phyloP scores from a whole-genome alignment of 306 rosid genomes.

The Cucurbita moschata region DNA sequence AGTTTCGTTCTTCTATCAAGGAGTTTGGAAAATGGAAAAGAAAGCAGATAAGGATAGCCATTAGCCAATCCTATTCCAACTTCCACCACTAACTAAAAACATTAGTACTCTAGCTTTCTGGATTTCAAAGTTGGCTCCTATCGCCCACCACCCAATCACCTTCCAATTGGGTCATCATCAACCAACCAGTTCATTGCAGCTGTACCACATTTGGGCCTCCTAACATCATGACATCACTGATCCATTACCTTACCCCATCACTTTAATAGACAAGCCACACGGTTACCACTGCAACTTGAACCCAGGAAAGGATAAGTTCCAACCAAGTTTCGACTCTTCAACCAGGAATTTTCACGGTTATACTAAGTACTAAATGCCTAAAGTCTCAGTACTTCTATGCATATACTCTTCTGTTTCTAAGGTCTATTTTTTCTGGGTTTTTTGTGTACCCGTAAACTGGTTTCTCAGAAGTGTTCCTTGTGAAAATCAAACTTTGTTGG shows the following conservation, averaged over 20 bases:
- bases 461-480: conserved; percentile 75
- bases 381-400: neutral
- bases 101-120: neutral
- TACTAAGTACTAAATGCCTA: neutral
- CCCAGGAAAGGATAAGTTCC: neutral
- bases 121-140: conserved; percentile 3
- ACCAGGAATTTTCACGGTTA: conserved; percentile 11
- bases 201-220: neutral
- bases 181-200: neutral
- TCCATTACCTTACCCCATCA: neutral
- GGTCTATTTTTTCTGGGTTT: neutral
- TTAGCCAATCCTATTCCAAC: neutral
- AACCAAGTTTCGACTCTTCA: neutral
- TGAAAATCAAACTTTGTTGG: conserved; percentile 93
- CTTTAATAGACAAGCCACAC: neutral
- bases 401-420: neutral
- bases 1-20: too few species aligned
- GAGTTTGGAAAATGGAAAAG: neutral
- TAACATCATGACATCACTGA: neutral
- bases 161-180: neutral
- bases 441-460: neutral
- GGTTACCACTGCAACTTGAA: too few species aligned
- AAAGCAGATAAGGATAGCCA: neutral
- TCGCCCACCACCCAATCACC: neutral
- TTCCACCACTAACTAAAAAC: neutral